Conservation (phyloP, 2,329 filamentous ascomycete genomes). For the Neoscytalidium dimidiatum region DNA sequence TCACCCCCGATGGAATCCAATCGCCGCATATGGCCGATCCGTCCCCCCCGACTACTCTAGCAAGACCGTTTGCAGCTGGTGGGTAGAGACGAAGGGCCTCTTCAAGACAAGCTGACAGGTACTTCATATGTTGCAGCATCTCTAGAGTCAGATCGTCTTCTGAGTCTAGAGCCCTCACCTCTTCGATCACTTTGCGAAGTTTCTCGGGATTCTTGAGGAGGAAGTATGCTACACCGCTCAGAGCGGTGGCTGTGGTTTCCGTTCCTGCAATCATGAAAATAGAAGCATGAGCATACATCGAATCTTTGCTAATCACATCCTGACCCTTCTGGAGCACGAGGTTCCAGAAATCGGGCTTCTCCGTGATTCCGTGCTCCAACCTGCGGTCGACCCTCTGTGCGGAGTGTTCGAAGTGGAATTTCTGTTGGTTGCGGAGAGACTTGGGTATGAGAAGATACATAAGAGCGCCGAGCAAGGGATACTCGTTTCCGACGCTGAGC, state of each 20-base stretch:
- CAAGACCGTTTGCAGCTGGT: constrained; percentile 37
- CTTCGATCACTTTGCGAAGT: background rate
- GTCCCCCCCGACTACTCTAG: constrained; percentile 34
- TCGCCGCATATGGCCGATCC: constrained; percentile 40
- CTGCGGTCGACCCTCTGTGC: background rate
- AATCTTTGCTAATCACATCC: background rate
- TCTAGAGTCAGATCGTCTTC: background rate
- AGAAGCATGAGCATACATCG: background rate
- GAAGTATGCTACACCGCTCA: constrained; percentile 39
- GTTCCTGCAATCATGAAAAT: constrained; percentile 36
- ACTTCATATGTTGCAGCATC: background rate
- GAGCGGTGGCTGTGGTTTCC: constrained; percentile 44
- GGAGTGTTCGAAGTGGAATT: background rate
- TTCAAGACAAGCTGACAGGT: constrained; percentile 33
- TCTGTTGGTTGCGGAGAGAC: background rate
- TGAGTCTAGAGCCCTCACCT: background rate
- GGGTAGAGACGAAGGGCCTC: constrained; percentile 38
- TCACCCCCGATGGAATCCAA: constrained; percentile 35
- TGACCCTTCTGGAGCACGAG: background rate
- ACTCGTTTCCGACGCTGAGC: background rate
- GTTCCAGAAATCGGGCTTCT: constrained; percentile 1
- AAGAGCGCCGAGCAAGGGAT: background rate
- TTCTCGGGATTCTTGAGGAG: constrained; percentile 28
- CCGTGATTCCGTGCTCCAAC: background rate
- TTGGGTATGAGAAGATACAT: background rate